phyloP scores from a whole-genome alignment of 1,284 basidiomycete genomes.

The Coriolopsis trogii region DNA sequence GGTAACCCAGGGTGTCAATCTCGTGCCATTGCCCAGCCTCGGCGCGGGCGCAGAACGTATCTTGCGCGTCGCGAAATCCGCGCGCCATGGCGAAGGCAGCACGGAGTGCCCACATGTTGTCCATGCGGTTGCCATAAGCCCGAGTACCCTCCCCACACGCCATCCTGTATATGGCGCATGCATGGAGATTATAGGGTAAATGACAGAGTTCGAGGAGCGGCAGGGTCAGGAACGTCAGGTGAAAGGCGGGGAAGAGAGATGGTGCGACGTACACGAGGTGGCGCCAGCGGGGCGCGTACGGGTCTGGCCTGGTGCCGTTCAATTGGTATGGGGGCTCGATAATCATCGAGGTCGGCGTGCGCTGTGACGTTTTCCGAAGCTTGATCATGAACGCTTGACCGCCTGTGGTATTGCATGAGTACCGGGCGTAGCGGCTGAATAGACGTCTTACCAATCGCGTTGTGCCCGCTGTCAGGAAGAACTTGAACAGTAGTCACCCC shows the following conservation, averaged over 20 bases:
- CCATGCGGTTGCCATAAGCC: constrained; percentile 55
- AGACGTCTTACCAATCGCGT: constrained; percentile 31
- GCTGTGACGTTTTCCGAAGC: constrained; percentile 47
- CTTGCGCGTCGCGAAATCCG: constrained; percentile 74
- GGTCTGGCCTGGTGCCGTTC: constrained; percentile 36
- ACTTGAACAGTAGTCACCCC: constrained; percentile 53
- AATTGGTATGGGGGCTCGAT: constrained; percentile 48
- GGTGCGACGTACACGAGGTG: constrained; percentile 42
- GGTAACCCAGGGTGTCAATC: constrained; percentile 60
- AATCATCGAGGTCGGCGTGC: constrained; percentile 47
- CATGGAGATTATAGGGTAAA: not conserved
- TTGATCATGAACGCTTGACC: constrained; percentile 58
- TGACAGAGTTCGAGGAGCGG: not conserved
- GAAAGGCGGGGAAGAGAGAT: not conserved
- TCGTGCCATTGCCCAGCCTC: constrained; percentile 60
- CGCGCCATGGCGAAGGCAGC: constrained; percentile 70
- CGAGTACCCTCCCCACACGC: constrained; percentile 59
- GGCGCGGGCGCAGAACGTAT: constrained; percentile 67
- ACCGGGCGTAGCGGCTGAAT: not conserved
- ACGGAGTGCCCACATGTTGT: constrained; percentile 63
- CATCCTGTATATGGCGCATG: constrained; percentile 44
- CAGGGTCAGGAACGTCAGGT: not conserved
- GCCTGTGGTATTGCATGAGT: constrained; percentile 22
- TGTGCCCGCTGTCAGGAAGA: constrained; percentile 34
- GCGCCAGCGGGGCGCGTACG: constrained; percentile 41